Evolutionary conservation across 2,329 filamentous ascomycete species (phyloP).

Genomic region (Fusarium anthophilum): DNA sequence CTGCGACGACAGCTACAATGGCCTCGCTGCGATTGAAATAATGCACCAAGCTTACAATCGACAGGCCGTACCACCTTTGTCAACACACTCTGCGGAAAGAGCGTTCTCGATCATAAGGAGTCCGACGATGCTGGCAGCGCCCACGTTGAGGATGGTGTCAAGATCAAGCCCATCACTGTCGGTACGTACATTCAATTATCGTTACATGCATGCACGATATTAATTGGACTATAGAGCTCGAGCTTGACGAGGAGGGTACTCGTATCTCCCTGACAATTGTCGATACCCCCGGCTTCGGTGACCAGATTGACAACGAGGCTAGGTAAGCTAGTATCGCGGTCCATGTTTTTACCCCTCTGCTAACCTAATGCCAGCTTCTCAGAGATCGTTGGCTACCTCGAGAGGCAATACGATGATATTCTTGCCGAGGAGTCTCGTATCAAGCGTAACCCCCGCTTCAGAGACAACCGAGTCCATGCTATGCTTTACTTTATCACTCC

Average conservation of each 20-base stretch:
- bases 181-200: constrained; percentile 62
- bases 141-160: constrained; percentile 94
- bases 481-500: constrained; percentile 99
- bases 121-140: constrained; percentile 88
- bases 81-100: constrained; percentile 97
- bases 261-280: constrained; percentile 98
- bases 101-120: constrained; percentile 90
- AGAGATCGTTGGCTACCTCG: constrained; percentile 97
- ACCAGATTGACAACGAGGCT: constrained; percentile 99
- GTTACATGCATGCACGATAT: constrained; percentile 36
- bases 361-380: constrained; percentile 72
- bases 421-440: constrained; percentile 99
- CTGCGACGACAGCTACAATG: constrained; percentile 15
- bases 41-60: constrained; percentile 33
- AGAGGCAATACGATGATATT: constrained; percentile 99
- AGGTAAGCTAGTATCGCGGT: constrained; percentile 66
- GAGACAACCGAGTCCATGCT: constrained; percentile 98
- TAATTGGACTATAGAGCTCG: constrained; percentile 71
- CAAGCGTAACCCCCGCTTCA: constrained; percentile 99
- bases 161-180: constrained; percentile 98
- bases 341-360: not conserved
- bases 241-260: constrained; percentile 97
- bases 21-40: constrained; percentile 17
- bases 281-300: constrained; percentile 97
- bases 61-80: constrained; percentile 97